Base-by-base conservation (phyloP, 805 yeast genomes). In the Teunomyces atbi region DNA sequence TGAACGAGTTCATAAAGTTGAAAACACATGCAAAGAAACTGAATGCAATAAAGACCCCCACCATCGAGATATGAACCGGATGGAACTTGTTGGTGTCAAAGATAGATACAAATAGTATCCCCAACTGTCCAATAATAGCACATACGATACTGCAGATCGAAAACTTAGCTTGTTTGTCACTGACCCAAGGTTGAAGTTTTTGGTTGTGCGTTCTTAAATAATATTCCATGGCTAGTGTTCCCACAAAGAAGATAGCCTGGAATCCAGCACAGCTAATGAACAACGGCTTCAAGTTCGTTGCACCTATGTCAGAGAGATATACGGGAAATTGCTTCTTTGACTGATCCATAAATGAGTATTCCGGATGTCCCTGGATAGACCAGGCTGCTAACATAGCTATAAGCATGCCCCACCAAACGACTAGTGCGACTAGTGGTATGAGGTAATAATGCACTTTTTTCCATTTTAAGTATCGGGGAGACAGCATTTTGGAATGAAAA, bases 371-470 rank as follows among this genome's bases (percentile, higher is more conserved):
- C 59, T 88, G 89, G 3, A 72, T 76, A 2, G 86, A 79, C 97
- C 97, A 91, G 53, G 83, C 78, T 2, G 76, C 63, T 52, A 91
- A 60, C 78, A 92, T 69, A 4, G 96, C 88, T 4, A 85, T 82
- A 8, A 91, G 77, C 96, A 89, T 88, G 3, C 87, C 96, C 82
- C 90, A 86, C 97, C 97, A 91, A 12, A 82, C 84, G 1, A 82
- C 64, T 44, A 81, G 67, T 1, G 89, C 78, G 2, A 82, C 57
- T 36, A 89, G 65, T 3, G 97, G 97, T 30, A 90, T 67, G 27
- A 79, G 55, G 64, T 78, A 67, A 65, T 73, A 68, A 68, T 81
- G 68, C 49, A 71, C 51, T 68, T 79, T 61, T 64, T 84, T 57
- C 55, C 70, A 72, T 21, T 60, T 45, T 26, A 60, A 48, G 16